Percentiles rank a stretch among this genome's conserved stretches.
These are phyloP conservation scores for Pichia insulana DNA, from an alignment of 805 yeast genomes.

Conservation along the genomic window DNA sequence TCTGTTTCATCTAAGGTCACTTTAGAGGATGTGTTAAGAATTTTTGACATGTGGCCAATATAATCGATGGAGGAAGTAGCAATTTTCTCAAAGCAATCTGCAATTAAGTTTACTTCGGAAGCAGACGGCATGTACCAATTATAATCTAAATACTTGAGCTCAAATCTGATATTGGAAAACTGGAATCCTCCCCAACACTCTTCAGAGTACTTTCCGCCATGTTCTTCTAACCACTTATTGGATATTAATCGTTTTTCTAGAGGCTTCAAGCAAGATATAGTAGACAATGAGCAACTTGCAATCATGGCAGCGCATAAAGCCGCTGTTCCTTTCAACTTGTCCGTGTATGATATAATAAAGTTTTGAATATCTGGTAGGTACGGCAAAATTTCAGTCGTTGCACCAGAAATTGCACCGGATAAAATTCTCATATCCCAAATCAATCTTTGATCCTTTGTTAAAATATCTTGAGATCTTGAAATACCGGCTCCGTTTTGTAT, in stretches of 20 bases:
- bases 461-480: conserved; percentile 52
- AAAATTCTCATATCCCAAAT: conserved; percentile 63
- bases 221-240: conserved; percentile 31
- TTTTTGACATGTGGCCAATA: conserved; percentile 43
- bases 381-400: conserved; percentile 42
- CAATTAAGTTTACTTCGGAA: conserved; percentile 51
- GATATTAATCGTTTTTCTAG: conserved; percentile 47
- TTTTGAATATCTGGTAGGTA: conserved; percentile 38
- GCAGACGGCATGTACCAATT: conserved; percentile 69
- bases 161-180: conserved; percentile 43
- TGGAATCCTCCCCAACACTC: conserved; percentile 73
- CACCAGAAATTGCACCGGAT: conserved; percentile 62
- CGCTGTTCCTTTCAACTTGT: conserved; percentile 45
- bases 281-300: conserved; percentile 51
- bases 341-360: conserved; percentile 40
- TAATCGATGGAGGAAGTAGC: conserved; percentile 35
- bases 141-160: conserved; percentile 41
- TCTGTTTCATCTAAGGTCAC: conserved; percentile 20
- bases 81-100: conserved; percentile 45
- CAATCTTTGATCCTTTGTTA: conserved; percentile 71
- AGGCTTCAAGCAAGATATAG: conserved; percentile 53
- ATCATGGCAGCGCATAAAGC: conserved; percentile 52
- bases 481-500: conserved; percentile 79
- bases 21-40: conserved; percentile 38
- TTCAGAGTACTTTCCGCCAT: conserved; percentile 33